A percentile compares a stretch with the other conserved stretches of the same genome.
Evolutionary conservation across 2,329 filamentous ascomycete genomes (phyloP).

Genomic region (Fusarium agapanthi): DNA sequence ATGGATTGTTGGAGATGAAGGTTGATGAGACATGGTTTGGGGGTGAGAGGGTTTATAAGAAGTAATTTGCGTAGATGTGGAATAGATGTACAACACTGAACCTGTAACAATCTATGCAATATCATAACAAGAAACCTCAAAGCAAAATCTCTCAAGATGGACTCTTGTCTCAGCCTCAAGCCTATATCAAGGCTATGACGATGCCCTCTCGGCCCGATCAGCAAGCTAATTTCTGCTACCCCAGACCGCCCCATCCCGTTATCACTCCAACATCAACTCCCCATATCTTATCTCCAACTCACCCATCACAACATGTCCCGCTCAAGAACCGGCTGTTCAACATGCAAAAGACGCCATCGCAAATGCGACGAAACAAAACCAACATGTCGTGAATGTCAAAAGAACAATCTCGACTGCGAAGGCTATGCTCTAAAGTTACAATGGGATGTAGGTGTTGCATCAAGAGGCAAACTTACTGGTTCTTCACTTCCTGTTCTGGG

Average conservation of each 20-base stretch:
- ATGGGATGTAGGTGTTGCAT: slow-evolving; percentile 28
- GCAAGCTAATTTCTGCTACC: not conserved
- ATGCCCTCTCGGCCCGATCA: not conserved
- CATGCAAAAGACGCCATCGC: slow-evolving; percentile 33
- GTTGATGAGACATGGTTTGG: slow-evolving; percentile 31
- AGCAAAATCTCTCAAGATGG: not conserved
- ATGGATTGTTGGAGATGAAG: slow-evolving; percentile 5
- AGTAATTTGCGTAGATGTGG: not conserved
- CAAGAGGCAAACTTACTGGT: slow-evolving; percentile 15
- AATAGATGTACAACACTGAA: not conserved
- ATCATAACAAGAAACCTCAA: not conserved
- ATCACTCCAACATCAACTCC: not conserved
- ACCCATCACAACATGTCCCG: slow-evolving; percentile 11
- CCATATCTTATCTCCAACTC: not conserved
- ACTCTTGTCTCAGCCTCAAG: not conserved
- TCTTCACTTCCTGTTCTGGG: slow-evolving; percentile 3
- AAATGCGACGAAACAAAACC: slow-evolving; percentile 36
- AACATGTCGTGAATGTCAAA: slow-evolving; percentile 15
- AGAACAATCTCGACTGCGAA: slow-evolving; percentile 17
- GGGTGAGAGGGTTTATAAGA: not conserved
- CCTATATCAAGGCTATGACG: not conserved
- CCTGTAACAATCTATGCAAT: not conserved
- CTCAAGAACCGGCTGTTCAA: slow-evolving; percentile 28
- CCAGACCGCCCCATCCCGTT: not conserved
- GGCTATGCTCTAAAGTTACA: slow-evolving; percentile 23